These are phyloP conservation scores for Bjerkandera adusta DNA, from an alignment of 1,284 basidiomycete genomes.

Conservation along the genomic window DNA sequence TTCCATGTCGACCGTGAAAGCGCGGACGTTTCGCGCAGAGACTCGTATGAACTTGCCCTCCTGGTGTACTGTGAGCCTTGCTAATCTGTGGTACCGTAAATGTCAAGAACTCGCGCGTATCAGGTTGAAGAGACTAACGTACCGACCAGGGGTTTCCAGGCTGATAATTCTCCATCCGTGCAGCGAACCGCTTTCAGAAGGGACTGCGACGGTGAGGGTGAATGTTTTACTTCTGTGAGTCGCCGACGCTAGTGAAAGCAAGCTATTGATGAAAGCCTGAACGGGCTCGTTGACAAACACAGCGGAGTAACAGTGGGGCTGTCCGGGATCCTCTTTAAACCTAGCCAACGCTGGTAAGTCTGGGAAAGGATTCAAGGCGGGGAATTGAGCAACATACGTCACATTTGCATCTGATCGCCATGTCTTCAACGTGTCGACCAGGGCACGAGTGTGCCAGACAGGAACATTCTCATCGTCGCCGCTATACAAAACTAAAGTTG, in stretches of 20 bases:
- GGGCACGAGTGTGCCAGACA: constrained; percentile 73
- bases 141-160: constrained; percentile 61
- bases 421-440: constrained; percentile 51
- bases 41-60: constrained; percentile 26
- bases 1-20: constrained; percentile 34
- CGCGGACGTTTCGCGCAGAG: constrained; percentile 40
- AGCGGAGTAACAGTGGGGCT: constrained; percentile 69
- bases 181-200: constrained; percentile 62
- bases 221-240: constrained; percentile 35
- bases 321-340: constrained; percentile 61
- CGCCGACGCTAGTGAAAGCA: background rate
- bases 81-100: constrained; percentile 27
- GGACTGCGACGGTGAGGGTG: constrained; percentile 65
- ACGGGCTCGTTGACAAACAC: constrained; percentile 58
- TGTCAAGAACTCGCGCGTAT: background rate
- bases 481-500: constrained; percentile 33
- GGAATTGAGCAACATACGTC: constrained; percentile 39
- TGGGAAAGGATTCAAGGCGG: background rate
- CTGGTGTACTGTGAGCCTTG: constrained; percentile 27
- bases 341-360: constrained; percentile 31
- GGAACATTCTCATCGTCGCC: constrained; percentile 79
- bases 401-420: constrained; percentile 53
- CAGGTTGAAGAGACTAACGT: constrained; percentile 15
- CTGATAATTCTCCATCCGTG: constrained; percentile 62
- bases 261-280: constrained; percentile 44